Percentiles rank a stretch among this genome's conserved stretches.
Evolutionary conservation across 106 monocot species (phyloP).

Genomic region (Dendrobium catenatum): DNA sequence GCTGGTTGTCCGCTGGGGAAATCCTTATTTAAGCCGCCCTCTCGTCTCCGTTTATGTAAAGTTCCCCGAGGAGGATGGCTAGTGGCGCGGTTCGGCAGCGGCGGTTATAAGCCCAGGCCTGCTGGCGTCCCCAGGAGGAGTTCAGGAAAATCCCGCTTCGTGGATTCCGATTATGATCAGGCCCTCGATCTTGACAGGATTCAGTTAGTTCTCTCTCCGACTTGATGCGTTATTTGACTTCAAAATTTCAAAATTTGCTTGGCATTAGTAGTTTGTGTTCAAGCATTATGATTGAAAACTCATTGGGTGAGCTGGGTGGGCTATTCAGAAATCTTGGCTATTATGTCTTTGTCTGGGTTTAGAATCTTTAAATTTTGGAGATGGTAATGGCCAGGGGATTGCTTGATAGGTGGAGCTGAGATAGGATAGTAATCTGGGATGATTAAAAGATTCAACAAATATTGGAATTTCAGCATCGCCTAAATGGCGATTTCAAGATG

Average conservation of each 20-base stretch:
- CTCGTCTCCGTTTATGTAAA: not conserved
- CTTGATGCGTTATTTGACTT: not conserved
- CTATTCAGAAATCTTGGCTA: too few species aligned
- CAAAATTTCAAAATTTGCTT: not conserved
- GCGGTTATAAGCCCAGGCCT: slow-evolving; percentile 5
- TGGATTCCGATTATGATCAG: slow-evolving; percentile 38
- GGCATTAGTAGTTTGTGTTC: not conserved
- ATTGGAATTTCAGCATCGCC: too few species aligned
- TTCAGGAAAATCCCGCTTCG: slow-evolving; percentile 7
- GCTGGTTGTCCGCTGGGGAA: slow-evolving; percentile 5
- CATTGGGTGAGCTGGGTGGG: not conserved
- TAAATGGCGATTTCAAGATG: too few species aligned
- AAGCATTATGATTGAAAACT: not conserved
- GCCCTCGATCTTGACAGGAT: slow-evolving; percentile 54
- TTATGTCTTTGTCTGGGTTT: too few species aligned
- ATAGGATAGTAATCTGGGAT: not conserved
- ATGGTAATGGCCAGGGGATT: not conserved
- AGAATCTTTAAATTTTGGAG: not conserved
- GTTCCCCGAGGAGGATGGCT: slow-evolving; percentile 12
- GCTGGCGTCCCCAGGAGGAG: slow-evolving; percentile 10
- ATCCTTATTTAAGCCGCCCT: slow-evolving; percentile 9
- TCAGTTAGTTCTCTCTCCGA: slow-evolving; percentile 17
- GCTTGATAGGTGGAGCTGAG: not conserved
- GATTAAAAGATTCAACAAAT: too few species aligned
- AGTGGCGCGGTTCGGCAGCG: slow-evolving; percentile 24